Evolutionary conservation across 2,329 filamentous ascomycete genomes (phyloP), one percentile per base, ranked within the genome.

Genomic region (Leptodontidium sp.): DNA sequence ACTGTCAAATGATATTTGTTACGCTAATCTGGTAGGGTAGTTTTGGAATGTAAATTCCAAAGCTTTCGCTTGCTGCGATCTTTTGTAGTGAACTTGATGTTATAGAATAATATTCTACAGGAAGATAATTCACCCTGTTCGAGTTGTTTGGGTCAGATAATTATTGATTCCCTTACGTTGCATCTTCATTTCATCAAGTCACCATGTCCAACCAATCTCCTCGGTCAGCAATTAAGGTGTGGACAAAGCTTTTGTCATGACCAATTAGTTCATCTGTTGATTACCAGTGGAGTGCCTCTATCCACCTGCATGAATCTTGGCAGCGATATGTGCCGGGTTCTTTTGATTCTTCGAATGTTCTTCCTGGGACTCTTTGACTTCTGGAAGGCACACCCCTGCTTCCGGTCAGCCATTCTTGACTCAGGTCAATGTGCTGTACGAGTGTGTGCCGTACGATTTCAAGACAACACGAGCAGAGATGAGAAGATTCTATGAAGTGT

Each of bases 301-400:
- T 62, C 59, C 59, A 62, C 59, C 59, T 50, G 45, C 59, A 62
- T 62, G 35, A 62, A 62, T 61, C 59, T 47, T 62, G 59, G 59
- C 59, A 26, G 7, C 26, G 29, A 49, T 14, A 21, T 49, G 14
- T 35, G 59, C 15, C 45, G 43, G 59, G 24, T 50, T 21, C 21
- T 49, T 49, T 49, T 32, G 24, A 7, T 50, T 35, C 43, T 62
- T 32, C 45, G 58, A 26, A 32, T 50, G 29, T 62, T 47, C 59
- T 62, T 62, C 43, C 26, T 11, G 32, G 57, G 12, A 26, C 59
- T 50, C 59, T 62, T 62, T 50, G 59, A 62, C 59, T 35, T 62
- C 59, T 62, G 43, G 59, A 62, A 62, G 43, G 59, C 14, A 47
- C 1, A 49, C 15, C 59, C 59, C 59, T 62, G 59, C 55, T 59